These are phyloP conservation scores for Pythium utonaiense DNA, from an alignment of 352 stramenopile species.

Conservation along the genomic window DNA sequence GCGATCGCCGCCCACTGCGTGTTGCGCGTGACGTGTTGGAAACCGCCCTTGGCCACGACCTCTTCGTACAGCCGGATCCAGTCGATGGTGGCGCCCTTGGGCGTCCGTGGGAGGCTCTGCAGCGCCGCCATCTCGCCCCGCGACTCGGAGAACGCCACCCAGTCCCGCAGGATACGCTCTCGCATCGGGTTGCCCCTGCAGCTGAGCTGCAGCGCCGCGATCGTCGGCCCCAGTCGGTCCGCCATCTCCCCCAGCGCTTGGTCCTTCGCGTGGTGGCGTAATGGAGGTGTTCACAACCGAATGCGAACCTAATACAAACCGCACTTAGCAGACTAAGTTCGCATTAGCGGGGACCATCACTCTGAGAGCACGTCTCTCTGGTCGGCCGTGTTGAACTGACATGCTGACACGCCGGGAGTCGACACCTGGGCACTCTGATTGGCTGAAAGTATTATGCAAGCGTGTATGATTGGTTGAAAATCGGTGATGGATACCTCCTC, in stretches of 20 bases:
- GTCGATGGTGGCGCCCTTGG: conserved; percentile 52
- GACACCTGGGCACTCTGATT: not conserved
- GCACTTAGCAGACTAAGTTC: conserved; percentile 5
- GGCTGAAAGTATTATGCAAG: conserved; percentile 9
- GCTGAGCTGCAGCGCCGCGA: conserved; percentile 66
- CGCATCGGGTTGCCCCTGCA: conserved; percentile 56
- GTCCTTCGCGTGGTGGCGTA: no score
- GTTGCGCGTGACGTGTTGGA: conserved; percentile 41
- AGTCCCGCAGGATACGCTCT: conserved; percentile 56
- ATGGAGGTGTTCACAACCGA: not conserved
- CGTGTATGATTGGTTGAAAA: conserved; percentile 14
- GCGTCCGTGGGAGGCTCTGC: conserved; percentile 49
- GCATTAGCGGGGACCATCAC: not conserved
- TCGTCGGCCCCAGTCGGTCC: conserved; percentile 27
- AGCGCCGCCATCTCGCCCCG: conserved; percentile 43
- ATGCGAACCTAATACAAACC: not conserved
- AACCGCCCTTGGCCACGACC: conserved; percentile 64
- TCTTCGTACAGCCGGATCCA: conserved; percentile 82
- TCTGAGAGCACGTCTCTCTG: not conserved
- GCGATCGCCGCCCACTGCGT: conserved; percentile 55
- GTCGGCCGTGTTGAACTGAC: conserved; percentile 3
- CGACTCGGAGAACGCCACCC: conserved; percentile 48
- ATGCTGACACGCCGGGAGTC: conserved; percentile 7
- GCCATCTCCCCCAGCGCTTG: conserved; percentile 18
- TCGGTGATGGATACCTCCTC: conserved; percentile 4